Conservation (phyloP, 225 moss, liverwort and hornwort genomes). For the Polytrichum formosum region DNA sequence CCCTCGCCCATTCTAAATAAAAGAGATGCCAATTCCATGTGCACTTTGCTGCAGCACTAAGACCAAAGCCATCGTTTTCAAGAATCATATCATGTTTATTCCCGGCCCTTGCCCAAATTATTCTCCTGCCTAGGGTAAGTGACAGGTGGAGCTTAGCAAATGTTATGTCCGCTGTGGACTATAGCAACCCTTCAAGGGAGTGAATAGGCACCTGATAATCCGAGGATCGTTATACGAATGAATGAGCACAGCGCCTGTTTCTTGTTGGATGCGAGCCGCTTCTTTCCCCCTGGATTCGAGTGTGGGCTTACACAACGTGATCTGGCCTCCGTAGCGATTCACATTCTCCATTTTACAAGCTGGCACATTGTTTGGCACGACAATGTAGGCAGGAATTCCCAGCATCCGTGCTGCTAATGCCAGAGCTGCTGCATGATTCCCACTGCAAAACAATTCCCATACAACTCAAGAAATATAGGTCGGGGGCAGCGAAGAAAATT, state of each 20-base stretch:
- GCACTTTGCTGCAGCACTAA: too few species aligned
- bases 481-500: too few species aligned
- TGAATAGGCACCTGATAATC: constrained; percentile 49
- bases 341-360: constrained; percentile 71
- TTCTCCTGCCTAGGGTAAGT: too few species aligned
- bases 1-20: too few species aligned
- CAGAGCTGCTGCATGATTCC: constrained; percentile 89
- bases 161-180: too few species aligned
- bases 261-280: constrained; percentile 43
- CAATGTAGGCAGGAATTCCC: constrained; percentile 64
- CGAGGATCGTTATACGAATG: constrained; percentile 74
- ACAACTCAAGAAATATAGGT: too few species aligned
- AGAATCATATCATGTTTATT: too few species aligned
- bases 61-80: too few species aligned
- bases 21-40: too few species aligned
- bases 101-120: too few species aligned
- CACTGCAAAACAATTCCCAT: constrained; percentile 38
- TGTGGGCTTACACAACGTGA: constrained; percentile 53
- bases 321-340: constrained; percentile 56
- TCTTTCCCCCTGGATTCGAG: constrained; percentile 48
- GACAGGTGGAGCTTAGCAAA: too few species aligned
- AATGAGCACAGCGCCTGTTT: constrained; percentile 58
- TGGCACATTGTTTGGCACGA: constrained; percentile 58
- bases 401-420: constrained; percentile 74
- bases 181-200: too few species aligned